These are phyloP conservation scores for Leccinum olivaceopallidum DNA, from an alignment of 768 basidiomycete genomes.

Conservation along the genomic window DNA sequence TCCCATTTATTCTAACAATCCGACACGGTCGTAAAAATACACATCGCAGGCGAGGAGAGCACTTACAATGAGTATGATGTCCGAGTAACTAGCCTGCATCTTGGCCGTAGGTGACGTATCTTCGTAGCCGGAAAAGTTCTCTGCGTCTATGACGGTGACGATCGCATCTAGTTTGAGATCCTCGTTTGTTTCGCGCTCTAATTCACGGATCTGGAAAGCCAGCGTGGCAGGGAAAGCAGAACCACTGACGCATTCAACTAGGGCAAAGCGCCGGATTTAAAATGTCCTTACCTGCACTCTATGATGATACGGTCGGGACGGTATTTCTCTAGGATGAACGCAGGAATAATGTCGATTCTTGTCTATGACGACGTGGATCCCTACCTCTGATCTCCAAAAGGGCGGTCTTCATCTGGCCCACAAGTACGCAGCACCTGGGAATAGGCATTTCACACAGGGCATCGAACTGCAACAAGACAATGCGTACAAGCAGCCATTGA, in stretches of 20 bases:
- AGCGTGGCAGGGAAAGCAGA: conserved; percentile 96
- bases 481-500: conserved; percentile 91
- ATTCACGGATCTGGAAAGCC: conserved; percentile 90
- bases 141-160: conserved; percentile 87
- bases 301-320: conserved; percentile 91
- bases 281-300: conserved; percentile 76
- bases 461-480: conserved; percentile 2
- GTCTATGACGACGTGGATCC: conserved; percentile 3
- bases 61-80: conserved; percentile 81
- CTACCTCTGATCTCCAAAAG: conserved; percentile 83
- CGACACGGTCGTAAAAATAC: conserved; percentile 5
- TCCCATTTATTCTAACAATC: conserved; percentile 84
- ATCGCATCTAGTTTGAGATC: conserved; percentile 88
- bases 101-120: conserved; percentile 89
- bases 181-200: conserved; percentile 74
- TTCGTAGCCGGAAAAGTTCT: conserved; percentile 92
- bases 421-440: conserved; percentile 85
- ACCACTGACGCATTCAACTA: conserved; percentile 50
- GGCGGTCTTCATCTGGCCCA: conserved; percentile 93
- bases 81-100: conserved; percentile 96
- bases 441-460: not conserved
- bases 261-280: not conserved
- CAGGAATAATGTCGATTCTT: not conserved
- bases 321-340: conserved; percentile 61
- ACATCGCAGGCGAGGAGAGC: not conserved